phyloP scores from a whole-genome alignment of 305 asterid genomes.

The Solanum hybrid region DNA sequence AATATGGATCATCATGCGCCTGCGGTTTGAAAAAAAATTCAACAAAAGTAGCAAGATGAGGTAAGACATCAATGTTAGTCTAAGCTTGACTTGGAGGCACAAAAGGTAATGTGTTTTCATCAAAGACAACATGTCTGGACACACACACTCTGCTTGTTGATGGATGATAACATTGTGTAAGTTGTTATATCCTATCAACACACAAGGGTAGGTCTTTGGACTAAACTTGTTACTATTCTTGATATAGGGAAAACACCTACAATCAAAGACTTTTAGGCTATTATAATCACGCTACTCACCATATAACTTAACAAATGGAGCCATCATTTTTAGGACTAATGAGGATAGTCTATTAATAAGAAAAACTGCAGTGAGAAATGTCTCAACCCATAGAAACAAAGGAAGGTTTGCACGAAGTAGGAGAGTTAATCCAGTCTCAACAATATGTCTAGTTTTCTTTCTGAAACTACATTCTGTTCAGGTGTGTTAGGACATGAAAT shows the following conservation, averaged over 20 bases:
- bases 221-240: neutral
- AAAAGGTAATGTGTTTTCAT: neutral
- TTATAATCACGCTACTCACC: neutral
- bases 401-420: neutral
- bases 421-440: neutral
- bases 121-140: neutral
- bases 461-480: too few species aligned
- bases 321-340: neutral
- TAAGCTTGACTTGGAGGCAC: neutral
- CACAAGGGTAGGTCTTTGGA: neutral
- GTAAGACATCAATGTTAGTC: neutral
- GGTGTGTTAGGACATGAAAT: neutral
- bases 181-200: neutral
- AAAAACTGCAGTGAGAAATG: too few species aligned
- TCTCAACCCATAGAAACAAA: too few species aligned
- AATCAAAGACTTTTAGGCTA: neutral
- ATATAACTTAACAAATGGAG: neutral
- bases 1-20: neutral
- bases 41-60: neutral
- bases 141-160: neutral
- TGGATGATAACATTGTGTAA: neutral
- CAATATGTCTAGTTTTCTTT: neutral
- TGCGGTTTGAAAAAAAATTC: neutral
- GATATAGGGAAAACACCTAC: neutral
- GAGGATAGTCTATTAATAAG: neutral